A percentile compares a stretch with the other conserved stretches of the same genome.
These are phyloP conservation scores for Excoecaria agallocha DNA, from an alignment of 345 rosid species.

Conservation along the genomic window DNA sequence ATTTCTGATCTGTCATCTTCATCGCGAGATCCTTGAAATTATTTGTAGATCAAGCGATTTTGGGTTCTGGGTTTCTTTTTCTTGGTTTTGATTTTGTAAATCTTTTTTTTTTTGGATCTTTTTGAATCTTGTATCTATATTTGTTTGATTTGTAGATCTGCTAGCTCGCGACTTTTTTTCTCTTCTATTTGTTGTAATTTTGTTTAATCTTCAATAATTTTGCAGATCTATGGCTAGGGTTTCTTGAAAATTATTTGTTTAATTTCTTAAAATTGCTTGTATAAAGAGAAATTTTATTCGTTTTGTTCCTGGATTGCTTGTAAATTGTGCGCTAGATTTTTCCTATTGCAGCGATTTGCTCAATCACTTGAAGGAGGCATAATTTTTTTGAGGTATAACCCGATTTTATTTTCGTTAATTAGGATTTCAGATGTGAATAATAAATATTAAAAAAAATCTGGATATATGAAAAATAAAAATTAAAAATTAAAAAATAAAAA, in stretches of 20 bases:
- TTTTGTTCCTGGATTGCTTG: not conserved
- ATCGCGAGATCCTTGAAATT: too few species aligned
- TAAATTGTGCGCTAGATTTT: conserved; percentile 6
- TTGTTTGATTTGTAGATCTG: conserved; percentile 21
- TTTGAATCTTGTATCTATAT: not conserved
- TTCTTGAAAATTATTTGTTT: conserved; percentile 25
- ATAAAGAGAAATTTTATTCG: not conserved
- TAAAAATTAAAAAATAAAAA: too few species aligned
- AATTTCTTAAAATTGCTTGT: not conserved
- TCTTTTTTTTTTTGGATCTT: not conserved
- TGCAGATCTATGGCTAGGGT: conserved; percentile 41
- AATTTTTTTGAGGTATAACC: conserved; percentile 26
- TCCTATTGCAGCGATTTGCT: conserved; percentile 18
- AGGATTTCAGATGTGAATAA: not conserved
- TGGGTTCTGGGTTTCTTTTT: not conserved
- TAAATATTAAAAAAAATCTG: not conserved
- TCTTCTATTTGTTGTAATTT: conserved; percentile 11
- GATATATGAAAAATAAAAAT: not conserved
- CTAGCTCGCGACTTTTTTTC: not conserved
- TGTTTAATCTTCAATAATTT: conserved; percentile 12
- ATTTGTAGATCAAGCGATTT: not conserved
- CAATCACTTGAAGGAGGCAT: conserved; percentile 18
- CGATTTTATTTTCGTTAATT: not conserved
- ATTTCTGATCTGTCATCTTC: too few species aligned
- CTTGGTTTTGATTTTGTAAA: conserved; percentile 6